phyloP scores from a whole-genome alignment of 1,284 basidiomycete species.

The Tylopilus sp. region DNA sequence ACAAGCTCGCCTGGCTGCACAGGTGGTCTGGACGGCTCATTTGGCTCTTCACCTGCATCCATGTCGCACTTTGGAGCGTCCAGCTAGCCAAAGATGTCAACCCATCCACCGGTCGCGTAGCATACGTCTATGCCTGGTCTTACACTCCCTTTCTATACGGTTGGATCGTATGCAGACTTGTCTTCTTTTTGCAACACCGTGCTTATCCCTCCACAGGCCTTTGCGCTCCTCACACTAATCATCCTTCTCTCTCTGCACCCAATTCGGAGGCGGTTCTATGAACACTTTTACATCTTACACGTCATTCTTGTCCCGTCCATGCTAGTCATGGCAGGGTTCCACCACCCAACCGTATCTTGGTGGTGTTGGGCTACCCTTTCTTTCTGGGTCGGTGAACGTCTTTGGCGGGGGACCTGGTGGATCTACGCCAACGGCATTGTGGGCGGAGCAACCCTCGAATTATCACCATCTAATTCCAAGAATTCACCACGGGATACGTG shows the following conservation, averaged over 20 bases:
- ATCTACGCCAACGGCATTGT: constrained; percentile 60
- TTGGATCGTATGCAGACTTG: constrained; percentile 52
- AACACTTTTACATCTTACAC: constrained; percentile 72
- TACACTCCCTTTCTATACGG: constrained; percentile 73
- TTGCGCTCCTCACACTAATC: constrained; percentile 64
- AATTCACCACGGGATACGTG: constrained; percentile 8
- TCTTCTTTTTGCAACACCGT: constrained; percentile 5
- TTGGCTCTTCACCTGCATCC: constrained; percentile 65
- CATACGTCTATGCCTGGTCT: constrained; percentile 60
- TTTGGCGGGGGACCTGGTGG: constrained; percentile 57
- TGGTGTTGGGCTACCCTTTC: constrained; percentile 65
- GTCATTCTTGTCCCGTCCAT: constrained; percentile 61
- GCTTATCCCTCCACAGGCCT: constrained; percentile 47
- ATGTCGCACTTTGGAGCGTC: constrained; percentile 73
- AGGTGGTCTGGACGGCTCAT: constrained; percentile 70
- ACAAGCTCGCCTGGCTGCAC: constrained; percentile 72
- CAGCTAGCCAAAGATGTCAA: constrained; percentile 58
- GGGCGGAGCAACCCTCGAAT: background rate
- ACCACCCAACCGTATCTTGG: constrained; percentile 65
- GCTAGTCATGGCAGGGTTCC: constrained; percentile 57
- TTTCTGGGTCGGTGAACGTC: constrained; percentile 64
- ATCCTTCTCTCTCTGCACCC: constrained; percentile 60
- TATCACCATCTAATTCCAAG: background rate
- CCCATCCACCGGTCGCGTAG: constrained; percentile 45
- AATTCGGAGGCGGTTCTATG: constrained; percentile 67